Conservation (phyloP, 129 eudicot genomes). For the Flaveria linearis region DNA sequence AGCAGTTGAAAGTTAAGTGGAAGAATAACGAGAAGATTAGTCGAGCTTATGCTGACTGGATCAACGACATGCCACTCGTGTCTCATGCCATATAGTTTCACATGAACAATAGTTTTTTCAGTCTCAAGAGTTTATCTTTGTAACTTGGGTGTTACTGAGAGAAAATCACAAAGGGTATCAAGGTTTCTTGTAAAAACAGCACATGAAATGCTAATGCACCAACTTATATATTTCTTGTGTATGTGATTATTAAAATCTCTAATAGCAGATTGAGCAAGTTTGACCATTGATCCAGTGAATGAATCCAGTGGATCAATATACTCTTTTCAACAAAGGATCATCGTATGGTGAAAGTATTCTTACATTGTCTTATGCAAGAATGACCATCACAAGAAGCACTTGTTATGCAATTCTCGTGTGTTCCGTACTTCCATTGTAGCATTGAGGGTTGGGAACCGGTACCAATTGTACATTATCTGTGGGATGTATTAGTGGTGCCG, state of each 20-base stretch:
- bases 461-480: too few species aligned
- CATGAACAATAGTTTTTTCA: background rate
- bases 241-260: constrained; percentile 14
- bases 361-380: constrained; percentile 64
- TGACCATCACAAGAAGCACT: constrained; percentile 61
- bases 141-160: constrained; percentile 2
- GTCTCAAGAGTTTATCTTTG: constrained; percentile 2
- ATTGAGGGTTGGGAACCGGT: constrained; percentile 6
- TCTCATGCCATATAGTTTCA: constrained; percentile 14
- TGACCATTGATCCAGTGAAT: constrained; percentile 55
- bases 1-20: constrained; percentile 42
- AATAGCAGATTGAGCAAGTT: constrained; percentile 42
- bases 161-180: constrained; percentile 10
- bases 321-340: constrained; percentile 65
- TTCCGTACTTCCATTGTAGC: constrained; percentile 73
- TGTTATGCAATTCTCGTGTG: constrained; percentile 61
- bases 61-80: constrained; percentile 30
- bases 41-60: constrained; percentile 76
- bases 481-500: too few species aligned
- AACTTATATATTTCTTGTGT: background rate
- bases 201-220: constrained; percentile 6
- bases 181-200: background rate
- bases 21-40: constrained; percentile 42
- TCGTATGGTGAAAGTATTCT: constrained; percentile 53
- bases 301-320: constrained; percentile 76